These are phyloP conservation scores for Pleurotus pulmonarius DNA, from an alignment of 768 basidiomycete species.

Conservation along the genomic window DNA sequence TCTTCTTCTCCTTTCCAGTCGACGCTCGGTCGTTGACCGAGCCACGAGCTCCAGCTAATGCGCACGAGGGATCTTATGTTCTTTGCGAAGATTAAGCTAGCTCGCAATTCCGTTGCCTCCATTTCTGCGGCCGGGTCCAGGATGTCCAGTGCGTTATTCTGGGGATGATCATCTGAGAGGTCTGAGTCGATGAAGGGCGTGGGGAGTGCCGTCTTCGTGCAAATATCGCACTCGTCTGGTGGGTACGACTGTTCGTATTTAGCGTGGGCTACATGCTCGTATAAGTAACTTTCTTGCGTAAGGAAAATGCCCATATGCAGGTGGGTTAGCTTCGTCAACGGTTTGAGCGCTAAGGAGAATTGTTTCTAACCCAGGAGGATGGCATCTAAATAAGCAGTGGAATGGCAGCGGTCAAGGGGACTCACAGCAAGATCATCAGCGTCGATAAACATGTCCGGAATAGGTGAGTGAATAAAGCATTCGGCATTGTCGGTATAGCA, in stretches of 20 bases:
- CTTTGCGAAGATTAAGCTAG: conserved; percentile 40
- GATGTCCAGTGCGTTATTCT: not conserved
- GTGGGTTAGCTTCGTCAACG: conserved; percentile 41
- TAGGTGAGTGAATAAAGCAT: conserved; percentile 56
- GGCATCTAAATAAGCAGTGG: not conserved
- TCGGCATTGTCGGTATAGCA: conserved; percentile 63
- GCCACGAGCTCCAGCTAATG: conserved; percentile 54
- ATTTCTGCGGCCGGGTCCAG: conserved; percentile 23
- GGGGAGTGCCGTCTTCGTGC: conserved; percentile 11
- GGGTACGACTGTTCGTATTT: conserved; percentile 19
- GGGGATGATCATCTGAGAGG: not conserved
- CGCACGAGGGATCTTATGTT: conserved; percentile 38
- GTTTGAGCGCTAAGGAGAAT: conserved; percentile 39
- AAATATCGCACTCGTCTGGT: conserved; percentile 32
- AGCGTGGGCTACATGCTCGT: conserved; percentile 40
- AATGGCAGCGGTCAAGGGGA: conserved; percentile 9
- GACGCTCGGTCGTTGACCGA: conserved; percentile 20
- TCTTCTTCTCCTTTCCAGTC: conserved; percentile 9
- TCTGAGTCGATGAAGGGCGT: not conserved
- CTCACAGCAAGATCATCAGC: conserved; percentile 50
- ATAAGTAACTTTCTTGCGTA: conserved; percentile 48
- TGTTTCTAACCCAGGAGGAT: conserved; percentile 26
- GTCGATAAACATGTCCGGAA: conserved; percentile 46
- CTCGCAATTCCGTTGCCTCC: conserved; percentile 42
- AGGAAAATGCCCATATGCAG: conserved; percentile 64